Conservation (phyloP, 805 yeast species). For the Candida dajiaensis region DNA sequence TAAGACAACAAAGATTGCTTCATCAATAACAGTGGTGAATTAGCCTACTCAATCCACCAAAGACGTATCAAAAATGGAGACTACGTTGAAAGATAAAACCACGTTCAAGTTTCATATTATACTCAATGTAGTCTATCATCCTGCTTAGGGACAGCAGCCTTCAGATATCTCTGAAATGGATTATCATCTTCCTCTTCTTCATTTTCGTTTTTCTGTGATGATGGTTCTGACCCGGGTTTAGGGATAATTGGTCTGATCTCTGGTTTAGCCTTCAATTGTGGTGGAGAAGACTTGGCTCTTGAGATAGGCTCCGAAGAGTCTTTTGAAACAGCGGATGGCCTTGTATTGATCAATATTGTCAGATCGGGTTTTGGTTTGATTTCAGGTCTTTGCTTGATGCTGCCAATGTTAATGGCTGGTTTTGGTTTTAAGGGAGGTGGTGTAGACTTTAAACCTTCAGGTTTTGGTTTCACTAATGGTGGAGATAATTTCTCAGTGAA, state of each 20-base stretch:
- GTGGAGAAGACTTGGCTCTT: neutral
- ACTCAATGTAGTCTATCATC: slow-evolving; percentile 28
- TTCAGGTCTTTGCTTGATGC: neutral
- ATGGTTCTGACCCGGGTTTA: neutral
- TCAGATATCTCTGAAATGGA: slow-evolving; percentile 32
- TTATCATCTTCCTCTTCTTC: slow-evolving; percentile 19
- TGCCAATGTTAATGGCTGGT: neutral
- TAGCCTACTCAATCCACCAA: no score
- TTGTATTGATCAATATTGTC: neutral
- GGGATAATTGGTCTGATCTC: neutral
- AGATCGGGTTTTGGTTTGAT: neutral
- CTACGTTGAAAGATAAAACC: no score
- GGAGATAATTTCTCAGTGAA: slow-evolving; percentile 2
- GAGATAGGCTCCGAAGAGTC: neutral
- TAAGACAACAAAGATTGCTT: no score
- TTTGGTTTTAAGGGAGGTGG: slow-evolving; percentile 14
- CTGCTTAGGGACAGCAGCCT: slow-evolving; percentile 32
- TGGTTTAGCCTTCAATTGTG: neutral
- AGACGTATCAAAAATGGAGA: no score
- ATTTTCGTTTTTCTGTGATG: slow-evolving; percentile 1
- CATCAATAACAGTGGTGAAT: no score
- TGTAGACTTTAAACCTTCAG: neutral
- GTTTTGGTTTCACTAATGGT: slow-evolving; percentile 11
- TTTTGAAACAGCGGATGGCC: neutral
- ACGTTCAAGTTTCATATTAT: no score